A percentile compares a stretch with the other conserved stretches of the same genome.
These are phyloP conservation scores for Chamaecrista fasciculata DNA, from an alignment of 306 rosid species.

Conservation along the genomic window DNA sequence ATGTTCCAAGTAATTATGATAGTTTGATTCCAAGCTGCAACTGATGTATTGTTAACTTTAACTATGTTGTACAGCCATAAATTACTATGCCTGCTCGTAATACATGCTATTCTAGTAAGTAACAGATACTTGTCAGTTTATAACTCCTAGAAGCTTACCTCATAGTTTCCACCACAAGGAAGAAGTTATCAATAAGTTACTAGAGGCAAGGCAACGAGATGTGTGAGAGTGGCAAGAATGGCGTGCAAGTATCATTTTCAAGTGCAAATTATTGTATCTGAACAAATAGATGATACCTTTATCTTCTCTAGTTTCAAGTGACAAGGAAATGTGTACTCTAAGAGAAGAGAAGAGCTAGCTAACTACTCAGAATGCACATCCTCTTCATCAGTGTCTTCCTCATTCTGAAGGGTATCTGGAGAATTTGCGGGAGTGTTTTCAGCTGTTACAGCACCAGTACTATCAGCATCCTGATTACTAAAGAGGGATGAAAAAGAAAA, in stretches of 20 bases:
- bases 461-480: constrained; percentile 62
- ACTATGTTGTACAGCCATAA: no score
- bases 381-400: constrained; percentile 39
- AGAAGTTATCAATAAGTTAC: neutral
- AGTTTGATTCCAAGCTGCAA: neutral
- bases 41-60: neutral
- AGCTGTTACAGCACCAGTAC: constrained; percentile 73
- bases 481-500: constrained; percentile 73
- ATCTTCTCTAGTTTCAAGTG: constrained; percentile 33
- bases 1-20: no score
- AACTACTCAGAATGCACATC: constrained; percentile 34
- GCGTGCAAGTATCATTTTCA: constrained; percentile 12
- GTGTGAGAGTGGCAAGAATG: constrained; percentile 6
- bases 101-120: neutral
- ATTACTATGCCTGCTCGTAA: neutral
- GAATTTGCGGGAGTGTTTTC: constrained; percentile 78
- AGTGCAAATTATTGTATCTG: constrained; percentile 26
- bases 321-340: constrained; percentile 15
- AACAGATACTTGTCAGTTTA: neutral
- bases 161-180: neutral
- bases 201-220: constrained; percentile 13
- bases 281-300: constrained; percentile 28
- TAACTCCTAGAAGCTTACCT: no score
- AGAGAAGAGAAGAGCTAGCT: constrained; percentile 18
- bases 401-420: constrained; percentile 44